Evolutionary conservation across 495 filamentous ascomycete species (phyloP).

Genomic region (Staphylotrichum tortipilum): DNA sequence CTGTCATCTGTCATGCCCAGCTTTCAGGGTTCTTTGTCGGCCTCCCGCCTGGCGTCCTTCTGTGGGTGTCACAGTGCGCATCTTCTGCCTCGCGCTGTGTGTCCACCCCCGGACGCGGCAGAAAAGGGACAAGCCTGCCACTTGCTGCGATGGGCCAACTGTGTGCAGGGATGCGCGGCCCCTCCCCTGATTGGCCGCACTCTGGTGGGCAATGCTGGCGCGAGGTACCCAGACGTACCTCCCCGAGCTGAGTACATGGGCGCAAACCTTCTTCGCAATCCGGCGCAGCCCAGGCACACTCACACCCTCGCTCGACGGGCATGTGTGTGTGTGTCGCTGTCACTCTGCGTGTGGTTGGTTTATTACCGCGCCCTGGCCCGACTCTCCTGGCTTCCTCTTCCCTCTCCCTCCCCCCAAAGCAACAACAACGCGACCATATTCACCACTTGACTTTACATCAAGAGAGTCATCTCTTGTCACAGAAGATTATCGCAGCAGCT

Average conservation of each 20-base stretch:
- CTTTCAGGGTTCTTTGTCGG: too few relatives aligned
- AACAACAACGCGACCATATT: slow-evolving; percentile 35
- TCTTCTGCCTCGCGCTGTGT: too few relatives aligned
- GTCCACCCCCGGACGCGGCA: too few relatives aligned
- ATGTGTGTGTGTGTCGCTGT: too few relatives aligned
- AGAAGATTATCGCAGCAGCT: slow-evolving; percentile 46
- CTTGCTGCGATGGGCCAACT: too few relatives aligned
- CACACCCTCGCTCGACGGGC: too few relatives aligned
- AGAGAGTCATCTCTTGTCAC: slow-evolving; percentile 46
- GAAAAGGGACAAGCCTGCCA: too few relatives aligned
- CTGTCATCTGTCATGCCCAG: too few relatives aligned
- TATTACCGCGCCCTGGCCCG: slow-evolving; percentile 17
- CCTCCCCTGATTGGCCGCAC: too few relatives aligned
- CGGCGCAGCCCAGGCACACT: slow-evolving; percentile 5
- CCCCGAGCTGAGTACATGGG: slow-evolving; percentile 1
- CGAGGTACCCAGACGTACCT: slow-evolving; percentile 9
- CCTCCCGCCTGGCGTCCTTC: too few relatives aligned
- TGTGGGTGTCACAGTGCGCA: too few relatives aligned
- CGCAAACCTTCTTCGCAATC: slow-evolving; percentile 4
- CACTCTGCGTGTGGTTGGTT: slow-evolving; percentile 8
- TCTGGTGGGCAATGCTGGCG: not conserved
- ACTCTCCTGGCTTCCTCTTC: slow-evolving; percentile 16
- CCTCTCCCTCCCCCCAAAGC: slow-evolving; percentile 31
- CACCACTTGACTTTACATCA: slow-evolving; percentile 32
- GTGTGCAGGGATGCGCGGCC: too few relatives aligned